phyloP scores from a whole-genome alignment of 306 rosid genomes.

The Quillaja saponaria region DNA sequence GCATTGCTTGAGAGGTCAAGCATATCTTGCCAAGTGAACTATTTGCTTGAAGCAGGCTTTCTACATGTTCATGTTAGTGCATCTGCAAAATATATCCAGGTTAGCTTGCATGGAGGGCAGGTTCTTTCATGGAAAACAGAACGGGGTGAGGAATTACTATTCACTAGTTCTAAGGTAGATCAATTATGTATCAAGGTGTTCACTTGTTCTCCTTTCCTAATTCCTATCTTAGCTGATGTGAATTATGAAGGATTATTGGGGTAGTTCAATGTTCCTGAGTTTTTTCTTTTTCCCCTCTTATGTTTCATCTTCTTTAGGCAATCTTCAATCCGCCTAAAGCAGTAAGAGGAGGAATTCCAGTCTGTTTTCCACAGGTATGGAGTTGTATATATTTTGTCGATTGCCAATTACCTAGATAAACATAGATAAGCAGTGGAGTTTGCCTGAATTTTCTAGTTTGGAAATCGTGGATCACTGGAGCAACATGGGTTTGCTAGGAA shows the following conservation, averaged over 20 bases:
- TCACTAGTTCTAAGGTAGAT: constrained; percentile 69
- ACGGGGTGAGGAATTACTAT: constrained; percentile 69
- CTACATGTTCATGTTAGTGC: no score
- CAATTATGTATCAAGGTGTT: no score
- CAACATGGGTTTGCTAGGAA: constrained; percentile 91
- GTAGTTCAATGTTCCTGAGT: no score
- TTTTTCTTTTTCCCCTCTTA: constrained; percentile 18
- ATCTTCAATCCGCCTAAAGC: constrained; percentile 72
- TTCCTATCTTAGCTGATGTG: no score
- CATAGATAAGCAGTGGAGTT: constrained; percentile 5
- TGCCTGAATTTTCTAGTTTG: constrained; percentile 48
- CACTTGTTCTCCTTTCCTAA: no score
- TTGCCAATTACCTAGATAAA: not conserved
- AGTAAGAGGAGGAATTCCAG: constrained; percentile 90
- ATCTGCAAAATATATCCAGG: no score
- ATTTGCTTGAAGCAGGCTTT: no score
- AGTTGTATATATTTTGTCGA: not conserved
- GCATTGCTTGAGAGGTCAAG: no score
- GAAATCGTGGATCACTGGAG: constrained; percentile 68
- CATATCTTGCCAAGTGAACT: no score
- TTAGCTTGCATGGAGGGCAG: constrained; percentile 89
- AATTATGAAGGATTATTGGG: no score
- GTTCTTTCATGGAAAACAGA: constrained; percentile 88
- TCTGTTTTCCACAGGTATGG: constrained; percentile 86
- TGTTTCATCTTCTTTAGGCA: constrained; percentile 54